These are phyloP conservation scores for Penicillium polonicum DNA, from an alignment of 2,329 filamentous ascomycete genomes.

Conservation along the genomic window DNA sequence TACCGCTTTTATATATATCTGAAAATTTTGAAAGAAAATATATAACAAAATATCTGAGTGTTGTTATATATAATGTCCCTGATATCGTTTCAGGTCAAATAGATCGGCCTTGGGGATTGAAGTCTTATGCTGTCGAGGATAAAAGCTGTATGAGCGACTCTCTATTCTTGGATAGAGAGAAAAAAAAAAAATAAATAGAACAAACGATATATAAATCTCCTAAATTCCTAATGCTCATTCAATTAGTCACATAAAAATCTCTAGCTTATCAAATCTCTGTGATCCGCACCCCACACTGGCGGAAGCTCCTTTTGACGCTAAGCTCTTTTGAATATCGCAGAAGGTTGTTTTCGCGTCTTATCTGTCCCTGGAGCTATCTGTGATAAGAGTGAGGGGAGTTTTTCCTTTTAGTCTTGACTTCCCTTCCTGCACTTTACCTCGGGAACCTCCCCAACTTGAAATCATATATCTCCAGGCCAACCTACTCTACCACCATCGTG, in stretches of 20 bases:
- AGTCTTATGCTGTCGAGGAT: too few species aligned
- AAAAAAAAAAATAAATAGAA: too few species aligned
- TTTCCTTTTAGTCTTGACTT: not conserved
- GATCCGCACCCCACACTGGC: slow-evolving; percentile 11
- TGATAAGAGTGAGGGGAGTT: slow-evolving; percentile 9
- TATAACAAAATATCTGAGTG: too few species aligned
- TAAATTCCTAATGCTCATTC: not conserved
- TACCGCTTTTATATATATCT: too few species aligned
- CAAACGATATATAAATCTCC: too few species aligned
- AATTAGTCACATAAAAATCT: slow-evolving; percentile 3
- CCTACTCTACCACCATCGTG: not conserved
- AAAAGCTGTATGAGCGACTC: too few species aligned
- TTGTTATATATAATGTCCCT: too few species aligned
- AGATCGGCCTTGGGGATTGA: too few species aligned
- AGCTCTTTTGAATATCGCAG: slow-evolving; percentile 5
- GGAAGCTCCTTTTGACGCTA: slow-evolving; percentile 8
- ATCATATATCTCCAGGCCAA: not conserved
- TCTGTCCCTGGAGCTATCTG: slow-evolving; percentile 7
- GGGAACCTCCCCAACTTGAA: not conserved
- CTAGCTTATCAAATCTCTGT: slow-evolving; percentile 7
- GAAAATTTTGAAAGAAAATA: too few species aligned
- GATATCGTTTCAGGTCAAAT: too few species aligned
- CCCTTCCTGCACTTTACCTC: not conserved
- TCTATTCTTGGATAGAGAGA: too few species aligned
- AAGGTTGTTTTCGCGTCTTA: slow-evolving; percentile 6